Evolutionary conservation across 1,284 basidiomycete genomes (phyloP), one percentile per base, ranked within the genome.

Genomic region (Ceratobasidium sp.): DNA sequence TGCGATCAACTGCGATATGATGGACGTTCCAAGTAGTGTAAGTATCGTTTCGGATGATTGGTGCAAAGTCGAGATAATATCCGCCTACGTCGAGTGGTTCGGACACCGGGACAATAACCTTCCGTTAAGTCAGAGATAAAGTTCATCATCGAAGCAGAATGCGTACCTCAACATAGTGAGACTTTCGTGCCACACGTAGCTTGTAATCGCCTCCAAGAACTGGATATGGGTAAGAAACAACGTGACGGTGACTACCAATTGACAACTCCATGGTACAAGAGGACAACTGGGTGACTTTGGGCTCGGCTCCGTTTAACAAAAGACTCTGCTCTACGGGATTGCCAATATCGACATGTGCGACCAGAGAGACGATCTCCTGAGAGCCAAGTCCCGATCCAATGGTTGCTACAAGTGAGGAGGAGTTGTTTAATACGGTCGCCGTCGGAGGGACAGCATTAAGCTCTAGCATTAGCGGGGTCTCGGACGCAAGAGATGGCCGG

Each of bases 1-100:
- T 77, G 2, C 78, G 66, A 13, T 79, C 77, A 1, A 85, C 76
- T 60, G 83, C 79, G 23, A 86, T 20, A 44, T 82, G 82, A 71
- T 85, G 84, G 10, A 85, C 78, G 66, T 82, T 84, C 85, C 85
- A 85, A 18, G 85, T 77, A 2, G 63, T 44, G 6, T 18, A 44
- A 5, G 13, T 18, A 7, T 49, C 26, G 7, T 9, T 49, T 18
- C 20, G 66, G 49, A 68, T 42, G 13, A 82, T 71, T 0, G 86
- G 84, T 78, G 87, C 87, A 46, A 81, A 85, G 70, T 85, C 85
- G 23, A 84, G 55, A 4, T 82, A 76, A 23, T 80, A 73, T 5
- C 81, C 77, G 10, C 83, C 84, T 58, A 20, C 9, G 13, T 81
- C 81, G 68, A 83, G 83, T 1, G 84, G 82, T 0, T 81, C 81